phyloP scores from a whole-genome alignment of 495 filamentous ascomycete genomes.

The Xylaria grammica region DNA sequence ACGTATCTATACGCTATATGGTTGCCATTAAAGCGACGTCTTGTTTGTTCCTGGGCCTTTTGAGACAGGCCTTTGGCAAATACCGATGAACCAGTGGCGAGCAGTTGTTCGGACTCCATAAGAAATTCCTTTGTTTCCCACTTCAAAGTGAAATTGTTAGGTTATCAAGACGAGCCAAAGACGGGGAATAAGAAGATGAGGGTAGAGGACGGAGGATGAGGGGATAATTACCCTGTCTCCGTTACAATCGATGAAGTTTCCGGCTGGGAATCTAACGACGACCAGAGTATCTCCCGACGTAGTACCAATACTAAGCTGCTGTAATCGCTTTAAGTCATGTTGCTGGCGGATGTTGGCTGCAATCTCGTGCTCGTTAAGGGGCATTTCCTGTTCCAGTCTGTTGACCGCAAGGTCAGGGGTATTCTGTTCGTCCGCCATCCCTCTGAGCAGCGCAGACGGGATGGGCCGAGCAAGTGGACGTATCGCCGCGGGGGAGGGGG shows the following conservation, averaged over 20 bases:
- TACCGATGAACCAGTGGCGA: conserved; percentile 52
- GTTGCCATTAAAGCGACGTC: conserved; percentile 1
- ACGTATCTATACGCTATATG: conserved; percentile 43
- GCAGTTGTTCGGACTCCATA: conserved; percentile 54
- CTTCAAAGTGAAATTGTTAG: conserved; percentile 23
- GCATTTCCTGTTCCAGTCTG: background rate
- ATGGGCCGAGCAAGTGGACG: too few species aligned
- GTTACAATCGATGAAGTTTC: conserved; percentile 32
- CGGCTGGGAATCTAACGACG: conserved; percentile 54
- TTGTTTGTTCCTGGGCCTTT: conserved; percentile 36
- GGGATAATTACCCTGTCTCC: conserved; percentile 31
- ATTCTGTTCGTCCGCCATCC: background rate
- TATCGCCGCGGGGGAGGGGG: too few species aligned
- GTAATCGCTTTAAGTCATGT: conserved; percentile 20
- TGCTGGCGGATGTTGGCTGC: conserved; percentile 24
- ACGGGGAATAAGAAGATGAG: background rate
- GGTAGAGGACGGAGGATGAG: background rate
- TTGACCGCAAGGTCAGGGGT: background rate
- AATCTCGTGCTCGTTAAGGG: background rate
- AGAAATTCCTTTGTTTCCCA: conserved; percentile 42
- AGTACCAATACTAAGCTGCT: conserved; percentile 39
- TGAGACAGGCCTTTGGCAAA: conserved; percentile 56
- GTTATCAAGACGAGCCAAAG: background rate
- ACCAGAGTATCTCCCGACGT: conserved; percentile 58
- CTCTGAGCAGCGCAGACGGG: background rate